A percentile compares a stretch with the other conserved stretches of the same genome.
Evolutionary conservation across 1,284 basidiomycete genomes (phyloP).

Genomic region (Papiliotrema nemorosa): DNA sequence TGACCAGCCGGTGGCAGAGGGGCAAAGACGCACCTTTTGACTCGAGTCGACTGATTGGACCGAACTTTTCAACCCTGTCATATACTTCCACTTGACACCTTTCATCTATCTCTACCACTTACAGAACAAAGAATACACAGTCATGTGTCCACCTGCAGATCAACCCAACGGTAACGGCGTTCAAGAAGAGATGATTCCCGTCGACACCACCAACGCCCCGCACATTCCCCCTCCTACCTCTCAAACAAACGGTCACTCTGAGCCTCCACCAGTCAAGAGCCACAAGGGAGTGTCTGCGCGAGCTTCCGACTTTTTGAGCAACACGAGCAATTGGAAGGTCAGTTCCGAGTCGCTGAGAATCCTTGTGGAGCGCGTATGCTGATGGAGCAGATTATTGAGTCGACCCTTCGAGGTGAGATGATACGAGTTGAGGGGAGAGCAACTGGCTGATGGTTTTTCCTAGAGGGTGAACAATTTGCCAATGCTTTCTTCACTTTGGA

Average conservation of each 20-base stretch:
- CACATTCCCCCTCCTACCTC: slow-evolving; percentile 16
- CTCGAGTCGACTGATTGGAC: too few relatives aligned
- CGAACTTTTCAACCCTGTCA: too few relatives aligned
- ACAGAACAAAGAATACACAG: background rate
- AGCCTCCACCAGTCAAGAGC: slow-evolving; percentile 36
- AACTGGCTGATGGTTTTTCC: background rate
- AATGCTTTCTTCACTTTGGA: slow-evolving; percentile 99
- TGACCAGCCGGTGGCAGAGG: too few relatives aligned
- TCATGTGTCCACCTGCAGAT: slow-evolving; percentile 20
- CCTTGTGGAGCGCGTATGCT: background rate
- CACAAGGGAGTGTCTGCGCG: slow-evolving; percentile 76
- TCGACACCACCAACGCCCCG: slow-evolving; percentile 10
- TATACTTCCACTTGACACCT: too few relatives aligned
- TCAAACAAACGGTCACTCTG: slow-evolving; percentile 25
- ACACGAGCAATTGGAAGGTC: slow-evolving; percentile 80
- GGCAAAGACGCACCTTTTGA: too few relatives aligned
- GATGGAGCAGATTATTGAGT: slow-evolving; percentile 76
- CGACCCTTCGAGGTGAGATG: slow-evolving; percentile 78
- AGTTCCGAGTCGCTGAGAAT: too few relatives aligned
- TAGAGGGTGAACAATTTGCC: slow-evolving; percentile 99
- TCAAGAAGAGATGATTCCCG: slow-evolving; percentile 19
- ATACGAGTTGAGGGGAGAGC: background rate
- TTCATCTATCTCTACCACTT: too few relatives aligned
- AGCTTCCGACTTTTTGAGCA: slow-evolving; percentile 83
- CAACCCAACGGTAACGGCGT: slow-evolving; percentile 9